Base-by-base conservation (phyloP, 1,284 basidiomycete species). In the Pyrrhoderma lamaoense region DNA sequence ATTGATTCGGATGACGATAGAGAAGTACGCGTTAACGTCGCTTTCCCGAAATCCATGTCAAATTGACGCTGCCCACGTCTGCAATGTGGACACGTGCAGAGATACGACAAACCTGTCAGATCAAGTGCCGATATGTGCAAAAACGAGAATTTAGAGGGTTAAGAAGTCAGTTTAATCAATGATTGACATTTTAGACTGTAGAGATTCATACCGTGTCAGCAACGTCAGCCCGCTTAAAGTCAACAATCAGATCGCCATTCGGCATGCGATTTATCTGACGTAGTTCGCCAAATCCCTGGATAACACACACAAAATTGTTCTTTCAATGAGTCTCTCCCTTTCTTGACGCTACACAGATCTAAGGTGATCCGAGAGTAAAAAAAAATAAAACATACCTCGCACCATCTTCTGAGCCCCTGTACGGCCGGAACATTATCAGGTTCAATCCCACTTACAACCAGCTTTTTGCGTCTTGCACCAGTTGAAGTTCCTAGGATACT, bases 21-120 rank as follows among this genome's bases (percentile, higher is more conserved):
- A 31, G 11, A 31, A 31, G 27, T 5, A 31, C 11, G 11, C 5
- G 27, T 38, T 55, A 80, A 61, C 74, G 74, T 60, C 74, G 79
- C 64, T 79, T 81, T 49, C 81, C 80, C n/a, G 76, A 70, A 54
- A 70, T 76, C 82, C 83, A 88, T 25, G 85, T 87, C 52, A 88
- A 66, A 58, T 79, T 74, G 38, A 88, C 85, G 62, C 84, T 86
- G 57, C 85, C 85, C 11, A 82, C 85, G 45, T 82, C 82, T 39
- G 73, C 65, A 54, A 88, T 88, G 58, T 74, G 71, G 0, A 88
- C 85, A 60, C 76, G 75, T 50, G 85, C 85, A 58, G 83, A 79
- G 49, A 88, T 65, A 37, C 85, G 83, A 62, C 85, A 88, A 2
- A 87, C 83, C 83, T 86, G 55, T 16, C 18, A 40, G 7, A 44